phyloP scores from a whole-genome alignment of 768 basidiomycete species.

The Dioszegia aurantiaca region DNA sequence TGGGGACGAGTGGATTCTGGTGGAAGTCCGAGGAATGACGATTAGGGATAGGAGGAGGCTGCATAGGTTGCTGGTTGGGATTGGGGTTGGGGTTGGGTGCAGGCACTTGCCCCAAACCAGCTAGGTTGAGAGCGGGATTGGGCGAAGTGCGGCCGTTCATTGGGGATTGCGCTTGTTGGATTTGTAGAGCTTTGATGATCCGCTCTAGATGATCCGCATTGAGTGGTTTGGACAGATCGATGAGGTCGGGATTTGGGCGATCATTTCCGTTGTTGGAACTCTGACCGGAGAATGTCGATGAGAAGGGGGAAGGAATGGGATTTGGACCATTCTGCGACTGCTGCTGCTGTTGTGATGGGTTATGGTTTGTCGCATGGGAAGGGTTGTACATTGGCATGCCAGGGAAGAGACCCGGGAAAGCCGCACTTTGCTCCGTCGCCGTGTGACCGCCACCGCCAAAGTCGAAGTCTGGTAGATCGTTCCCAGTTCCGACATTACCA shows the following conservation, averaged over 20 bases:
- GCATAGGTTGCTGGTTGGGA: too few relatives aligned
- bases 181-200: constrained; percentile 35
- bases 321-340: not conserved
- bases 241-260: constrained; percentile 25
- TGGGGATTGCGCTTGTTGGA: constrained; percentile 13
- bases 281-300: too few relatives aligned
- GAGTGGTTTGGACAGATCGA: constrained; percentile 43
- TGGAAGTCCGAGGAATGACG: too few relatives aligned
- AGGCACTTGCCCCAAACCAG: too few relatives aligned
- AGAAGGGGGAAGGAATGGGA: too few relatives aligned
- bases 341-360: not conserved
- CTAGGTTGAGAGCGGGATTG: not conserved
- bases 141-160: too few relatives aligned
- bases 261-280: not conserved
- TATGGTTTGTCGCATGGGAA: not conserved
- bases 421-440: not conserved
- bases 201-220: constrained; percentile 33
- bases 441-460: not conserved
- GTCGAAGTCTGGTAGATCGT: too few relatives aligned
- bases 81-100: not conserved
- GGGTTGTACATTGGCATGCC: not conserved
- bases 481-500: too few relatives aligned
- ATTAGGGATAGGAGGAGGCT: too few relatives aligned
- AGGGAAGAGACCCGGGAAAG: constrained; percentile 3
- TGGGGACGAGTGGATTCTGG: not conserved